Base-by-base conservation (phyloP, 768 basidiomycete genomes). In the Sarcomyxa edulis region DNA sequence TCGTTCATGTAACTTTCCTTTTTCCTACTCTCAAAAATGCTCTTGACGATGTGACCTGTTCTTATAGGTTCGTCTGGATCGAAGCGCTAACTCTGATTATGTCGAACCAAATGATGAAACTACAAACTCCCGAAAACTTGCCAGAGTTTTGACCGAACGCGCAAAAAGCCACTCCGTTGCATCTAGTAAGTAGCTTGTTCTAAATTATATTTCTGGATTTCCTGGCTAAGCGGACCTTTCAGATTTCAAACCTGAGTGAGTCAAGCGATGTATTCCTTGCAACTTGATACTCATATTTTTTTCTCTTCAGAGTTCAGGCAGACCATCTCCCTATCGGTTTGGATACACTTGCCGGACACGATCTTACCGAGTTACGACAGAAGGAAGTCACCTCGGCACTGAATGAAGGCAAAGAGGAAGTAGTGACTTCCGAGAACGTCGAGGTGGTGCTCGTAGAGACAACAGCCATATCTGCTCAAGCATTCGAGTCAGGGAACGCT, bases 111-210 rank as follows among this genome's bases (percentile, higher is more conserved):
- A n/a, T n/a, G n/a, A n/a, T n/a, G 59, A 56, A 9, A 61, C 63
- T 19, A 63, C 58, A 58, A 54, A 62, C 32, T 44, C 63, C 32
- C 56, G 67, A 6, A 68, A 69, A 43, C 49, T 67, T 21, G 65
- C 67, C 6, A 55, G 63, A 30, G 51, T 69, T 16, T 49, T 69
- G 32, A 68, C 63, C 9, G 65, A 71, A 43, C 56, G 68, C 24
- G 61, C 71, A 2, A 69, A 65, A 52, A 64, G 69, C 40, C 66
- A 65, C 31, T 64, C 71, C 5, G 61, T 74, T 44, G 72, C 65
- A 9, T 53, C 61, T 4, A 75, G 73, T 74, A 48, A 42, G 69
- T 55, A 4, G 6, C 15, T 31, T n/a, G 21, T 20, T 18, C 14
- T 7, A 9, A 2, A 27, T 27, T 35, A 5, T 9, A n/a, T 0